Evolutionary conservation across 768 basidiomycete genomes (phyloP), one percentile per base, ranked within the genome.

Genomic region (Lentinula sp.): DNA sequence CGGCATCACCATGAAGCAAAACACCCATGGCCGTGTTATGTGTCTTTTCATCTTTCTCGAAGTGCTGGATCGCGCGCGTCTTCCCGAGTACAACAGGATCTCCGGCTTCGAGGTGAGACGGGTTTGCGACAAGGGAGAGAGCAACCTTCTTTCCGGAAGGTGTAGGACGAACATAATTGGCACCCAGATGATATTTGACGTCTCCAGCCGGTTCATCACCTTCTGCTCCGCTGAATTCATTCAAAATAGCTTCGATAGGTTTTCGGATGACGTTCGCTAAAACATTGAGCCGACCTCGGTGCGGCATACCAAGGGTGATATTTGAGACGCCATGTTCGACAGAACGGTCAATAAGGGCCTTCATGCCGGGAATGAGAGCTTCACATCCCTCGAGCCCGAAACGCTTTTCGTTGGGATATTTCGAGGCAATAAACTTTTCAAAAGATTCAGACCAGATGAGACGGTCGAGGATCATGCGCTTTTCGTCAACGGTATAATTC

Each of bases 391-490:
- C 97, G 46, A 99, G 84, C 74, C 97, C 97, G 75, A 99, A 99
- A 51, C 97, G 90, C 76, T 99, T 99, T 80, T 99, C 97, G 76
- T 98, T 99, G 66, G 97, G 97, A 77, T 93, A 97, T 74, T 98
- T 99, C 82, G 86, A 91, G 21, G 95, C 90, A 64, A 99, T 95
- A 82, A 98, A 99, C 70, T 95, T 95, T 74, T 99, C 97, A 70
- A 98, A 98, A 4, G 92, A 90, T 69, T 98, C 97, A n/a, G 96
- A 98, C 97, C 97, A 99, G 72, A 98, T 98, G 67, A 98, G 88
- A 63, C 97, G 92, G 77, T 99, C 97, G 60, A 99, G 85, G 65
- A 99, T 95, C 92, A 98, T 95, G 51, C 94, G 88, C 76, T 98
- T 99, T 79, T 99, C 97, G 68, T 99, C 97, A 57, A 95, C 84